A percentile compares a stretch with the other conserved stretches of the same genome.
Conservation (phyloP, 1,284 basidiomycete genomes). For the Fomes fomentarius region DNA sequence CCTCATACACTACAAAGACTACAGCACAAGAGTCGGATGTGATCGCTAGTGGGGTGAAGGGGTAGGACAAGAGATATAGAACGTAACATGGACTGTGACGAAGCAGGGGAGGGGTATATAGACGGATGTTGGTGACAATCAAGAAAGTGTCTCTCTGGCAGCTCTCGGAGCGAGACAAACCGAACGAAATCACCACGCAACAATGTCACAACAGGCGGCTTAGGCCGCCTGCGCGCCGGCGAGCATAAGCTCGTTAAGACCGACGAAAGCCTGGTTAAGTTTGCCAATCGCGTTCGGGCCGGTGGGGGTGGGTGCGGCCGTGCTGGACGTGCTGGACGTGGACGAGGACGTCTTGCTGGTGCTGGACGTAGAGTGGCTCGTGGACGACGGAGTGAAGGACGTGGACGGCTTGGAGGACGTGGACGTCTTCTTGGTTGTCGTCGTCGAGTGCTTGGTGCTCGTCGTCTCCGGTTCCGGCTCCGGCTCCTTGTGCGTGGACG, state of each 20-base stretch:
- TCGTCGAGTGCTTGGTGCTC: constrained; percentile 19
- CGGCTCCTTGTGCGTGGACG: constrained; percentile 27
- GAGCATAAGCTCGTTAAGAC: constrained; percentile 39
- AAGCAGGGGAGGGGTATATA: neutral
- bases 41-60: no score
- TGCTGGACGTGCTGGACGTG: constrained; percentile 26
- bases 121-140: no score
- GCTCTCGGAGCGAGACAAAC: no score
- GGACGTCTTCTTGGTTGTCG: constrained; percentile 19
- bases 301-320: constrained; percentile 33
- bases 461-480: constrained; percentile 17
- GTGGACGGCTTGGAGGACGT: constrained; percentile 24
- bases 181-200: no score
- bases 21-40: constrained; percentile 6
- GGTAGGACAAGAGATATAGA: no score
- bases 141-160: no score
- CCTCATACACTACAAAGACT: constrained; percentile 7
- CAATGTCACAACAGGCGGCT: no score
- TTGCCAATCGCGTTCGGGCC: constrained; percentile 37
- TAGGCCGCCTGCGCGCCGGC: constrained; percentile 27
- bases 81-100: neutral
- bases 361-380: constrained; percentile 24
- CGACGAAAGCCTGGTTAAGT: constrained; percentile 42
- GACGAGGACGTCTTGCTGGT: constrained; percentile 24
- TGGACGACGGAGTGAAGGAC: constrained; percentile 26